phyloP scores from a whole-genome alignment of 768 basidiomycete species.

The Hebeloma cylindrosporum region DNA sequence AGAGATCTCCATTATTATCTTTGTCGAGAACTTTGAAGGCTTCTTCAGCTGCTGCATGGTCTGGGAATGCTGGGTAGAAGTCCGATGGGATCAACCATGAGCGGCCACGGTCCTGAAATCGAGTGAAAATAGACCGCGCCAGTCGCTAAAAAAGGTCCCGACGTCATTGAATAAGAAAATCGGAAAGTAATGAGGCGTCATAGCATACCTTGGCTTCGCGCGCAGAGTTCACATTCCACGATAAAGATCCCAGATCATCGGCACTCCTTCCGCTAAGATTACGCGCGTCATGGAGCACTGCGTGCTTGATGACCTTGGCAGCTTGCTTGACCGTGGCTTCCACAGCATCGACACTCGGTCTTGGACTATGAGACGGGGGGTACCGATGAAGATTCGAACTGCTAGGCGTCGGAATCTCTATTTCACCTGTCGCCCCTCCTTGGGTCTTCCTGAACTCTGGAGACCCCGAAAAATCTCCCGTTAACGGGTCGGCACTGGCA shows the following conservation, averaged over 20 bases:
- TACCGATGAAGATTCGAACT: conserved; percentile 38
- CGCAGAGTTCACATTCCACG: conserved; percentile 55
- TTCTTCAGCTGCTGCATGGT: conserved; percentile 52
- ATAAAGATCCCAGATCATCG: conserved; percentile 40
- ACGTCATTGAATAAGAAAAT: neutral
- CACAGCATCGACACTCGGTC: conserved; percentile 27
- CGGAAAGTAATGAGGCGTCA: neutral
- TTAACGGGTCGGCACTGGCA: too few relatives aligned
- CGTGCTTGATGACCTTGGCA: conserved; percentile 65
- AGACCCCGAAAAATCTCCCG: too few relatives aligned
- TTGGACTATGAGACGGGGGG: conserved; percentile 33
- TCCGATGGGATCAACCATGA: conserved; percentile 66
- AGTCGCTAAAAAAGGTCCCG: conserved; percentile 49
- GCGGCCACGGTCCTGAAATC: conserved; percentile 57
- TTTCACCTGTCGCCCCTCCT: neutral
- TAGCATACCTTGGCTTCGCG: conserved; percentile 64
- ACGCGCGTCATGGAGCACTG: conserved; percentile 73
- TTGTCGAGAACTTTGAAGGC: conserved; percentile 78
- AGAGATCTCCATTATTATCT: conserved; percentile 76
- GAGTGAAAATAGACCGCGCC: conserved; percentile 63
- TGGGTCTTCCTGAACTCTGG: too few relatives aligned
- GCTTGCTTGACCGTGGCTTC: conserved; percentile 51
- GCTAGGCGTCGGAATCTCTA: conserved; percentile 12
- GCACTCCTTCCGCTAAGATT: conserved; percentile 57
- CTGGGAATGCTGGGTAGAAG: conserved; percentile 67